Evolutionary conservation across 2,329 filamentous ascomycete species (phyloP), one percentile per base, ranked within the genome.

Genomic region (Emericellopsis cladophorae): DNA sequence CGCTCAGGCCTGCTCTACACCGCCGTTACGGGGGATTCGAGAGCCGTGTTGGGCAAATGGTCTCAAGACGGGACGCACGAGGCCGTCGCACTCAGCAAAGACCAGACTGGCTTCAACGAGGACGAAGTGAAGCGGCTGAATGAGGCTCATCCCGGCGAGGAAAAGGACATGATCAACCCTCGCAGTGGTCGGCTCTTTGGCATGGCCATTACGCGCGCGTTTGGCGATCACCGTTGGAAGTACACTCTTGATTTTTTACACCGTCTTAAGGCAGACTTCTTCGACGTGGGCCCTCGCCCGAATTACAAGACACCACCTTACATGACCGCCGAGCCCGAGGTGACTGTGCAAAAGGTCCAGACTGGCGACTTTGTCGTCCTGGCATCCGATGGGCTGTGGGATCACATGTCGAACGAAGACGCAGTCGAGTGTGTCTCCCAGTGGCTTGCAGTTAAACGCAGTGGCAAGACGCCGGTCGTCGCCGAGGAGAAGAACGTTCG

Each of bases 171-270:
- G 23, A 45, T 62, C 10, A 53, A 54, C 35, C 40, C 52, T 4
- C 64, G 68, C 43, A 60, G 66, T 14, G 80, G 79, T 0, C 69
- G 81, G 1, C 56, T 84, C 0, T 64, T 82, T 44, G 80, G 81
- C 1, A 67, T 76, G 33, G 62, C 64, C 32, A 67, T 82, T 1
- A 76, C 79, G 1, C 67, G 81, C 5, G 79, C 76, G 0, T 84
- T 86, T 51, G 81, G 81, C 14, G 80, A 85, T 52, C 66, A 71
- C 39, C 66, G 72, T 43, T 83, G 76, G 76, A 85, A 85, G 54
- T 84, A 78, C 76, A 54, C 71, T 4, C 51, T 67, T 12, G 62
- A 68, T 9, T 24, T 44, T 7, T 26, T 44, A n/a, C 14, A 34
- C 15, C 33, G 35, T 31, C 23, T 41, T 10, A 16, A 31, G 15